Conservation (phyloP, 2,329 filamentous ascomycete species). For the Teratosphaeria pseudoeucalypti region DNA sequence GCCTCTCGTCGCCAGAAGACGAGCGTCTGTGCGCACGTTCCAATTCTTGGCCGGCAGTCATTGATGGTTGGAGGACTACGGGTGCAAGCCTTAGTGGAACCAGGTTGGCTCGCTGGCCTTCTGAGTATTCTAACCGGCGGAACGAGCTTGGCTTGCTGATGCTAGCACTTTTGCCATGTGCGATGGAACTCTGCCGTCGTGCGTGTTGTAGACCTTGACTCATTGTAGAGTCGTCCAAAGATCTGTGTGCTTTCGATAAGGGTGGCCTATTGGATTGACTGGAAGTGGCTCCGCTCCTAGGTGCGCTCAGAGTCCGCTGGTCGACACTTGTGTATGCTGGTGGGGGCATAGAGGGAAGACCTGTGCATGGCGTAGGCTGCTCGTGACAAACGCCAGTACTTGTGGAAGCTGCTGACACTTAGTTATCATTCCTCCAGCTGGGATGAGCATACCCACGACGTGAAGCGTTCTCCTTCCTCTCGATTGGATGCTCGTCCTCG, state of each 20-base stretch:
- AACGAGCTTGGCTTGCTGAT: conserved; percentile 17
- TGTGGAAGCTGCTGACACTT: not conserved
- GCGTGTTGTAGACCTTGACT: conserved; percentile 8
- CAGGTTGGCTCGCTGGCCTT: conserved; percentile 20
- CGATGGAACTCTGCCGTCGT: conserved; percentile 10
- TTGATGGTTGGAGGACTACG: conserved; percentile 12
- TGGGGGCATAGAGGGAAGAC: conserved; percentile 2
- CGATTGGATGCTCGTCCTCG: conserved; percentile 19
- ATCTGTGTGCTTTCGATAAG: conserved; percentile 13
- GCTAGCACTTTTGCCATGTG: conserved; percentile 13
- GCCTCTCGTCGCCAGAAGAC: conserved; percentile 4
- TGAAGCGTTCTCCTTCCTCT: conserved; percentile 5
- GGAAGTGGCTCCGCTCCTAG: not conserved
- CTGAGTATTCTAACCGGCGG: conserved; percentile 18
- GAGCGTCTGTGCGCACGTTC: conserved; percentile 2
- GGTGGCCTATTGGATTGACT: conserved; percentile 11
- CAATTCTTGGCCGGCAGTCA: not conserved
- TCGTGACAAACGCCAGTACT: conserved; percentile 12
- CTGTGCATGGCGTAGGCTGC: conserved; percentile 13
- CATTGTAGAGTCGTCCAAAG: conserved; percentile 13
- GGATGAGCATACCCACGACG: conserved; percentile 5
- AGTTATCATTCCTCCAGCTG: not conserved
- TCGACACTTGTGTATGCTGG: not conserved
- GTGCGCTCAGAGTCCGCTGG: not conserved
- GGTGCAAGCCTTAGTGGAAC: conserved; percentile 18